phyloP scores from a whole-genome alignment of 2,329 filamentous ascomycete genomes.

The Amesomyces nigricolor region DNA sequence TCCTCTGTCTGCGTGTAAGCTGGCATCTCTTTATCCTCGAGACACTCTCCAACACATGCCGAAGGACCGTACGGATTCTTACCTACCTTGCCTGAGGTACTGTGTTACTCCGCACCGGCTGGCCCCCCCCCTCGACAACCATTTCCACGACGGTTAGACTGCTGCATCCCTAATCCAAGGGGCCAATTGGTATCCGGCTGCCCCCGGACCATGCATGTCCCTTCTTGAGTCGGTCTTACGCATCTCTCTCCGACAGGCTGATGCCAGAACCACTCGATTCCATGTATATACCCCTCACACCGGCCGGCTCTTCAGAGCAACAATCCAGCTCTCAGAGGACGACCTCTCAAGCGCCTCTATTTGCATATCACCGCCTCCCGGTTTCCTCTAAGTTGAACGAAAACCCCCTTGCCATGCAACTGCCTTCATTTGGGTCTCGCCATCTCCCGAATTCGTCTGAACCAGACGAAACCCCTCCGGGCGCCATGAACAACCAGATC shows the following conservation, averaged over 20 bases:
- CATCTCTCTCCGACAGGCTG: slow-evolving; percentile 26
- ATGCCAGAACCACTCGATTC: slow-evolving; percentile 20
- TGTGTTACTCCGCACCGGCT: slow-evolving; percentile 28
- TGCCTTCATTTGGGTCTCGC: background rate
- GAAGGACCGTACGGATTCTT: slow-evolving; percentile 21
- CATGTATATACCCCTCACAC: slow-evolving; percentile 8
- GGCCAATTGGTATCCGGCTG: slow-evolving; percentile 34
- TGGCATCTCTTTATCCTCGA: slow-evolving; percentile 18
- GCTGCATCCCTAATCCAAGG: slow-evolving; percentile 33
- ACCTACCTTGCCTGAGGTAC: slow-evolving; percentile 17
- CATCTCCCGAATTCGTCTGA: slow-evolving; percentile 21
- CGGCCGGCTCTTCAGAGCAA: slow-evolving; percentile 14
- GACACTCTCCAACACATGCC: slow-evolving; percentile 28
- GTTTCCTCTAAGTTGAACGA: slow-evolving; percentile 22
- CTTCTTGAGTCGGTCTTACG: slow-evolving; percentile 32
- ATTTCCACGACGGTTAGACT: slow-evolving; percentile 32
- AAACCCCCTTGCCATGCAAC: slow-evolving; percentile 3
- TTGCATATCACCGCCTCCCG: slow-evolving; percentile 17
- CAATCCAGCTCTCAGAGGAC: slow-evolving; percentile 18
- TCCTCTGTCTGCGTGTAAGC: slow-evolving; percentile 10
- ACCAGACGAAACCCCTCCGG: slow-evolving; percentile 19
- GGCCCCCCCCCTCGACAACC: slow-evolving; percentile 22
- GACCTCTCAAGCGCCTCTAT: slow-evolving; percentile 15
- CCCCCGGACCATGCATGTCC: slow-evolving; percentile 43
- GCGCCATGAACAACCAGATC: slow-evolving; percentile 41